Base-by-base conservation (phyloP, 2,329 filamentous ascomycete genomes). In the Ophioceras dolichostomum region DNA sequence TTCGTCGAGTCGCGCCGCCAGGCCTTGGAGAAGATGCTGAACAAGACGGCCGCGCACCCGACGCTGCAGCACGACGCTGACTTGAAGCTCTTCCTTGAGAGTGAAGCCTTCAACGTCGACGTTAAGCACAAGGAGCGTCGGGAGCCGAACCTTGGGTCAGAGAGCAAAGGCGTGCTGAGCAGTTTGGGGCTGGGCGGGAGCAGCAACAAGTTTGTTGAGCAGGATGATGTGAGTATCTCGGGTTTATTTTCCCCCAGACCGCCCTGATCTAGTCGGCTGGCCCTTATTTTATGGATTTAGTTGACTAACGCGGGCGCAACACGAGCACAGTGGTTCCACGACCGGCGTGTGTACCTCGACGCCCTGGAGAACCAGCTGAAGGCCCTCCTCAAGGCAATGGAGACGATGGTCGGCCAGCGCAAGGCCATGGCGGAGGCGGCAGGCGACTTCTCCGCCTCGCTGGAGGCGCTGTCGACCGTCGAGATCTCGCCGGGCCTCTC, bases 81-180 rank as follows among this genome's bases (percentile, higher is more conserved):
- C 53, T 62, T 98, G 43, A 98, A 98, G 64, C 77, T 96, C 5
- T 98, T 98, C 59, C 66, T 98, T 12, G 91, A 98, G 60, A 96
- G 88, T 54, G 91, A 98, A 50, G 71, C 87, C 1, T 95, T 98
- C 65, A 95, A 87, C 51, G 75, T 94, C 27, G 91, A 98, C 51
- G 79, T 98, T 52, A 98, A 96, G 67, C 91, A 98, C 62, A 94
- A 94, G 60, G 89, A 96, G 58, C 79, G 89, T 38, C 81, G 86
- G 50, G 87, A 95, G 41, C 84, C 85, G 2, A 76, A 86, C 37
- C 69, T 93, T 4, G 77, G 76, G 30, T 14, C 22, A 13, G 91
- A 96, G 61, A 94, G 79, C 63, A 96, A 96, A 62, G 88, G 91
- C 38, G 81, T 96, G 65, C 76, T 96, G 49, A 85, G 87, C 50